Conservation (phyloP, 1,284 basidiomycete genomes). For the Papiliotrema laurentii region DNA sequence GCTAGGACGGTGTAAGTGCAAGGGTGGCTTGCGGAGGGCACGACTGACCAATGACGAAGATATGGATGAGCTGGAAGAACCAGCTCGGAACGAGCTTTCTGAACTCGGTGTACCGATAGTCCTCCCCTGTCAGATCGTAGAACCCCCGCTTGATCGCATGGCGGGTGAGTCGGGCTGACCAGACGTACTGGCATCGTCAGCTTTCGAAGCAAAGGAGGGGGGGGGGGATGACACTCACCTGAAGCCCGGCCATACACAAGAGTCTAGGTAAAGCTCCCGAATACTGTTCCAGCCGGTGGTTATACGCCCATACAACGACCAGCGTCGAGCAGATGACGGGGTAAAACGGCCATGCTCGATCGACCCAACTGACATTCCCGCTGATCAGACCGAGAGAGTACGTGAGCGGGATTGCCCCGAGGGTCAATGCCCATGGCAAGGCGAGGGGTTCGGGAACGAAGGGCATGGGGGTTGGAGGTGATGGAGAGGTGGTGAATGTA, state of each 20-base stretch:
- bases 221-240: slow-evolving; percentile 52
- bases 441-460: slow-evolving; percentile 27
- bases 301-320: slow-evolving; percentile 55
- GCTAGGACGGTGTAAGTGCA: slow-evolving; percentile 6
- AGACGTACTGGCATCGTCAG: slow-evolving; percentile 49
- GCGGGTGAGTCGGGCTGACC: slow-evolving; percentile 68
- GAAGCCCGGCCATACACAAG: slow-evolving; percentile 62
- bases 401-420: slow-evolving; percentile 25
- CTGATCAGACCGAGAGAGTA: slow-evolving; percentile 53
- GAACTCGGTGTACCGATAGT: slow-evolving; percentile 85
- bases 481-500: no score
- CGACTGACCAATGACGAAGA: slow-evolving; percentile 66
- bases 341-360: slow-evolving; percentile 63
- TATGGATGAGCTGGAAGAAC: slow-evolving; percentile 73
- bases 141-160: slow-evolving; percentile 82
- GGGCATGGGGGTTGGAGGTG: no score
- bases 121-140: slow-evolving; percentile 63
- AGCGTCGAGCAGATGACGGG: slow-evolving; percentile 74
- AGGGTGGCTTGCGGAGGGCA: not conserved
- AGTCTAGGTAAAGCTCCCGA: slow-evolving; percentile 58
- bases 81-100: slow-evolving; percentile 61
- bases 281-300: slow-evolving; percentile 58
- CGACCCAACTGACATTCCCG: slow-evolving; percentile 76
- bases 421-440: slow-evolving; percentile 23
- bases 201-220: not conserved